These are phyloP conservation scores for Aspergillus conjunctus DNA, from an alignment of 495 filamentous ascomycete species.

Conservation along the genomic window DNA sequence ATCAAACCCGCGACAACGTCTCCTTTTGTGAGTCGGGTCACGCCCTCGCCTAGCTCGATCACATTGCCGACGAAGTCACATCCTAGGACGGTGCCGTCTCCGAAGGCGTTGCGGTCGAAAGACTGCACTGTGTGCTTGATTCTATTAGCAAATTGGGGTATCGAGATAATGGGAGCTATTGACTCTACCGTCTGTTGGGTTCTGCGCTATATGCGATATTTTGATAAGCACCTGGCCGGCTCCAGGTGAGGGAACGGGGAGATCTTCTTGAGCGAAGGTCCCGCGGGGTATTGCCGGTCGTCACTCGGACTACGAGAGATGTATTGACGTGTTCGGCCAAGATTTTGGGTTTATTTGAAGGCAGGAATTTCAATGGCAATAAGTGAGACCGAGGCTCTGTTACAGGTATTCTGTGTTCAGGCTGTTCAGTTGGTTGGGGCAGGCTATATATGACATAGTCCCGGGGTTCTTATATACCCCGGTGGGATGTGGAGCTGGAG, in stretches of 20 bases:
- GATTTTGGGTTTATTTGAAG: neutral
- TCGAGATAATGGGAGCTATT: neutral
- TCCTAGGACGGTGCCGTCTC: constrained; percentile 45
- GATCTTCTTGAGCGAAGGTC: neutral
- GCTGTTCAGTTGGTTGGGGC: too few species aligned
- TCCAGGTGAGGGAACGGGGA: constrained; percentile 9
- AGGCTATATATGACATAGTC: too few species aligned
- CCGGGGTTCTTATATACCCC: neutral
- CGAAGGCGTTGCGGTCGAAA: constrained; percentile 33
- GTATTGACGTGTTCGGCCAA: neutral
- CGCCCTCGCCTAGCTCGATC: constrained; percentile 46
- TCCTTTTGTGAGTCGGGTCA: constrained; percentile 23
- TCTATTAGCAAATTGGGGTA: neutral
- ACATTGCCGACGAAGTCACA: constrained; percentile 56
- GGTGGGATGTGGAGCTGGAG: neutral
- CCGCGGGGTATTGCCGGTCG: neutral
- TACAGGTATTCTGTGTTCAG: too few species aligned
- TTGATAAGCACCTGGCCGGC: constrained; percentile 28
- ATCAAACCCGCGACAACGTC: constrained; percentile 25
- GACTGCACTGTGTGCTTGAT: constrained; percentile 20
- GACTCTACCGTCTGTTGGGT: constrained; percentile 33
- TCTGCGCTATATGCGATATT: constrained; percentile 33
- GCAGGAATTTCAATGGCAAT: too few species aligned
- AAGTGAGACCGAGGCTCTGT: too few species aligned
- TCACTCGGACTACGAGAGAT: neutral